Base-by-base conservation (phyloP, 2,329 filamentous ascomycete species). In the Aureobasidium musti region DNA sequence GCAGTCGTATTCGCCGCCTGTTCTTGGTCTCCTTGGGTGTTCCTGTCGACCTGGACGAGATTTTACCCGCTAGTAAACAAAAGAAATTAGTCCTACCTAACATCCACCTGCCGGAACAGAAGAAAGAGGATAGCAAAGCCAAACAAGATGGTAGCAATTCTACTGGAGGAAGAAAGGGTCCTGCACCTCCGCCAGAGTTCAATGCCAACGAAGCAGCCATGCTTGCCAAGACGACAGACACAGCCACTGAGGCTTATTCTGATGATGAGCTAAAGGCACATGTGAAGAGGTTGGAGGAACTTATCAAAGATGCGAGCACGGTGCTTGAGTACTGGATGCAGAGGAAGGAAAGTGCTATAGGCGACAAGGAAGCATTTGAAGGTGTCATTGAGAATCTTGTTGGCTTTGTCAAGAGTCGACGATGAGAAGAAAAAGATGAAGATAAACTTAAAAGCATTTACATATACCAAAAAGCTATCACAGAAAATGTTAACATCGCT, bases 311-410 rank as follows among this genome's bases (percentile, higher is more conserved):
- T 26, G 91, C 92, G 3, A 90, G 89, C 65, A 86, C 91, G 67
- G 87, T 93, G 45, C 81, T 97, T 63, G 90, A 92, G 70, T 96
- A 94, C 76, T 98, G 94, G 94, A 85, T 91, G 72, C 91, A 91
- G 80, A 83, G 88, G 72, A 89, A 90, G 63, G 93, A 97, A 75
- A 92, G 92, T 72, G 91, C 94, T 73, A 81, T 96, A 70, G 91
- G 91, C 47, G 94, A 98, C 75, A 89, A 95, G 72, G 94, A 97
- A 76, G 91, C 92, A 2, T 95, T 97, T 76, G 94, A 98, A 76
- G 92, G 92, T 0, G 94, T 98, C 19, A 97, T 98, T 83, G 94
- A 97, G 79, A 97, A 97, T 77, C 78, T 98, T 70, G 94, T 97
- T 50, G 76, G 75, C 3, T 77, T 76, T 63, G 76, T 77, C 49